Conservation (phyloP, 768 basidiomycete genomes). For the Agaricus subrufescens region DNA sequence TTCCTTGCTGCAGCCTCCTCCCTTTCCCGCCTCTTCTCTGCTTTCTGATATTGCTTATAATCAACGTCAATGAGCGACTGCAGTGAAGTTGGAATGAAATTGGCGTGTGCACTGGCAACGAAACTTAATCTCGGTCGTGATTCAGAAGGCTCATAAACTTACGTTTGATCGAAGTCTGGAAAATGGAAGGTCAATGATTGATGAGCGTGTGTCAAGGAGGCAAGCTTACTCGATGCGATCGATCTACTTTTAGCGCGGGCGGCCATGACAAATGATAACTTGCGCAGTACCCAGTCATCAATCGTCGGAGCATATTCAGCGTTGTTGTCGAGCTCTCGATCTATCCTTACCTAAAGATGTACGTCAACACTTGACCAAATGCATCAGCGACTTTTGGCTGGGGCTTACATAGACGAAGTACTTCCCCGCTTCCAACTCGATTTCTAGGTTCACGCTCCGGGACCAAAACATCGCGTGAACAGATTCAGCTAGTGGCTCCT, state of each 20-base stretch:
- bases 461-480: constrained; percentile 29
- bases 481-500: constrained; percentile 31
- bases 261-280: constrained; percentile 35
- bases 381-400: background rate
- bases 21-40: constrained; percentile 17
- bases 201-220: background rate
- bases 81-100: constrained; percentile 29
- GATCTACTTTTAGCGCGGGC: constrained; percentile 42
- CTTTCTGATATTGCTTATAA: constrained; percentile 26
- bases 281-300: constrained; percentile 32
- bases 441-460: constrained; percentile 38
- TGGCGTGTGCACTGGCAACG: constrained; percentile 19
- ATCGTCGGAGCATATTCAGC: constrained; percentile 16
- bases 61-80: constrained; percentile 31
- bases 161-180: constrained; percentile 32
- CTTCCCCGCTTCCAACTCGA: constrained; percentile 35
- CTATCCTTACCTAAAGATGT: constrained; percentile 25
- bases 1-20: background rate
- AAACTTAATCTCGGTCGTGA: constrained; percentile 11
- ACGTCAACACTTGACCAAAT: background rate
- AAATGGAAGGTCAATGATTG: background rate
- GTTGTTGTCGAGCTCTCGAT: constrained; percentile 15
- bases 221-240: constrained; percentile 38
- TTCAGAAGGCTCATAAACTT: constrained; percentile 8
- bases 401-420: constrained; percentile 39